Percentiles rank a stretch among this genome's conserved stretches.
phyloP scores from a whole-genome alignment of 257 asterid species.

The Plantago elongata region DNA sequence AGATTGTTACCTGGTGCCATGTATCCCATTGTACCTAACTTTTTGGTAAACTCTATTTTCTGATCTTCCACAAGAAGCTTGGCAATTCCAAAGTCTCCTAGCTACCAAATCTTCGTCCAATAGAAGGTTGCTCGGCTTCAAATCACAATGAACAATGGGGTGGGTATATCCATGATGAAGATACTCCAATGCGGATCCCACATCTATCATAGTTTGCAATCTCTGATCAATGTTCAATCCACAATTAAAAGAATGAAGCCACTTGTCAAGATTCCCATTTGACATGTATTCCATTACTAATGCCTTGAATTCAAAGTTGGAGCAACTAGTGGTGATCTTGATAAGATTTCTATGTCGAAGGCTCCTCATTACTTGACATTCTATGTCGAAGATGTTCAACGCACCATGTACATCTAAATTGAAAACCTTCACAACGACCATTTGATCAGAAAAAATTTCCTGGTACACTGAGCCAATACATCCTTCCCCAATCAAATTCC shows the following conservation, averaged over 20 bases:
- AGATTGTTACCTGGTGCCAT: conserved; percentile 24
- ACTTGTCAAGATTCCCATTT: neutral
- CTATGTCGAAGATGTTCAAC: conserved; percentile 10
- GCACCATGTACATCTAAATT: conserved; percentile 17
- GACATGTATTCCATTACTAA: neutral
- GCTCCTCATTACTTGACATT: conserved; percentile 9
- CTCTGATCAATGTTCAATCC: neutral
- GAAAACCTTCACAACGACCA: conserved; percentile 26
- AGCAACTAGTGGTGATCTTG: conserved; percentile 1
- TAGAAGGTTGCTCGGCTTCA: conserved; percentile 34
- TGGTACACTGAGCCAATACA: neutral
- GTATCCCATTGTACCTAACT: conserved; percentile 15
- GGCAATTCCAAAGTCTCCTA: neutral
- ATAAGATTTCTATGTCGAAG: neutral
- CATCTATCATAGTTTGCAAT: neutral
- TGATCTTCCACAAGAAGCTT: neutral
- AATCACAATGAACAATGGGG: conserved; percentile 29
- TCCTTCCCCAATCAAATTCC: conserved; percentile 4
- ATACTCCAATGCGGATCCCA: neutral
- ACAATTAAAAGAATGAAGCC: neutral
- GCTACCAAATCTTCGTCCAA: conserved; percentile 5
- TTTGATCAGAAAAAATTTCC: neutral
- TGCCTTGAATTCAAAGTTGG: neutral
- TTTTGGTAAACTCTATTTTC: neutral
- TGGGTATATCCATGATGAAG: conserved; percentile 6